Evolutionary conservation across 2,329 filamentous ascomycete genomes (phyloP).

Genomic region (Ophiostoma himal-ulmi): DNA sequence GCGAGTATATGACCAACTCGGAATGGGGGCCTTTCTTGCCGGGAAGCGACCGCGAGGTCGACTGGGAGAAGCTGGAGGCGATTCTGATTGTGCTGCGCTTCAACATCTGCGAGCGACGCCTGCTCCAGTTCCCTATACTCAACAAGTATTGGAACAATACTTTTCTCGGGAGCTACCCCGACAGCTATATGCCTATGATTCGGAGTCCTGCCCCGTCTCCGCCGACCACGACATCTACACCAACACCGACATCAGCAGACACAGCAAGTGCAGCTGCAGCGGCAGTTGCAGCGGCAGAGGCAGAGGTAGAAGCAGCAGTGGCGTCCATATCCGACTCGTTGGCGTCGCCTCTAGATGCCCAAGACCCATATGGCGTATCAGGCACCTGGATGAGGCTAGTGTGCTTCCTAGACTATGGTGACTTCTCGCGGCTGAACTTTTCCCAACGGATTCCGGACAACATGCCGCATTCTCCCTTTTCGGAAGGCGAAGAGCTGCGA

Average conservation of each 20-base stretch:
- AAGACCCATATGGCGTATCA: slow-evolving; percentile 65
- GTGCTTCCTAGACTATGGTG: slow-evolving; percentile 59
- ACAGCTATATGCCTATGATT: slow-evolving; percentile 41
- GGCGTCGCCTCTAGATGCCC: slow-evolving; percentile 38
- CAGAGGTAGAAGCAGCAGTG: not conserved
- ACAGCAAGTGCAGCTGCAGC: not conserved
- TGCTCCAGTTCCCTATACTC: slow-evolving; percentile 42
- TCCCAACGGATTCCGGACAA: slow-evolving; percentile 37
- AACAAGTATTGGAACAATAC: slow-evolving; percentile 46
- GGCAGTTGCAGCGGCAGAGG: not conserved
- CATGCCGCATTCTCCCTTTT: slow-evolving; percentile 48
- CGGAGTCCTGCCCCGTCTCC: not conserved
- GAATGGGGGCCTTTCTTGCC: slow-evolving; percentile 67
- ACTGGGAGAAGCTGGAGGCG: slow-evolving; percentile 77
- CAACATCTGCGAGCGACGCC: slow-evolving; percentile 51
- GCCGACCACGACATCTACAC: not conserved
- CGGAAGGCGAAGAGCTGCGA: slow-evolving; percentile 60
- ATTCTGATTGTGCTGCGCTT: slow-evolving; percentile 59
- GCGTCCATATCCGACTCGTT: not conserved
- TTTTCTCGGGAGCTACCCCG: slow-evolving; percentile 51
- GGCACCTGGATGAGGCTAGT: slow-evolving; percentile 60
- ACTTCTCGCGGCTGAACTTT: slow-evolving; percentile 70
- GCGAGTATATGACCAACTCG: slow-evolving; percentile 56
- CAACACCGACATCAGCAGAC: not conserved
- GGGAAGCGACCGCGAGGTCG: slow-evolving; percentile 51